Evolutionary conservation across 805 yeast species (phyloP).

Genomic region (Zygosaccharomyces pseudorouxii): DNA sequence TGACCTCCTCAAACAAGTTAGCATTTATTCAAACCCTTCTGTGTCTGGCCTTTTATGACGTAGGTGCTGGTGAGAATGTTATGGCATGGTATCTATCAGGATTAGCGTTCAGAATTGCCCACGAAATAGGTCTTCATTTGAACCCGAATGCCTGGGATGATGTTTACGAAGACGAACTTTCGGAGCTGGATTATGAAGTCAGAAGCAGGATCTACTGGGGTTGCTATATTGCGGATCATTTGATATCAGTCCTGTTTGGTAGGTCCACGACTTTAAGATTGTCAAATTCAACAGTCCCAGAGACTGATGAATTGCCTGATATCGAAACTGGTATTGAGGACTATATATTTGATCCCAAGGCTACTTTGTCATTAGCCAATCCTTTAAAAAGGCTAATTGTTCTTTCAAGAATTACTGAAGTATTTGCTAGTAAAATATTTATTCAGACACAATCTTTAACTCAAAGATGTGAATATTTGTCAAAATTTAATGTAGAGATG

Average conservation of each 20-base stretch:
- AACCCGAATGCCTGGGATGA: constrained; percentile 51
- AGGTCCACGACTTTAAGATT: constrained; percentile 49
- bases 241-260: constrained; percentile 51
- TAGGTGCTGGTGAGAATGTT: constrained; percentile 51
- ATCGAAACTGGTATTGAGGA: constrained; percentile 53
- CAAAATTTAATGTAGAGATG: constrained; percentile 44
- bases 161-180: constrained; percentile 37
- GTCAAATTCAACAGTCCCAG: constrained; percentile 55
- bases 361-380: constrained; percentile 21
- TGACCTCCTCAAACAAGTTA: constrained; percentile 40
- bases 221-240: constrained; percentile 54
- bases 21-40: constrained; percentile 51
- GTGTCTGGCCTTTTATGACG: constrained; percentile 52
- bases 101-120: constrained; percentile 55
- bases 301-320: constrained; percentile 52
- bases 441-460: constrained; percentile 25
- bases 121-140: constrained; percentile 54
- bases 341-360: constrained; percentile 38
- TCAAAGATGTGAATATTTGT: constrained; percentile 36
- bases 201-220: constrained; percentile 61
- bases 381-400: constrained; percentile 40
- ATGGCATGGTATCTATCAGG: constrained; percentile 60
- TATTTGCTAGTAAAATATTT: constrained; percentile 28
- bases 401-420: constrained; percentile 34
- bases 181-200: constrained; percentile 46